Evolutionary conservation across 106 monocot genomes (phyloP).

Genomic region (Narthecium ossifragum): DNA sequence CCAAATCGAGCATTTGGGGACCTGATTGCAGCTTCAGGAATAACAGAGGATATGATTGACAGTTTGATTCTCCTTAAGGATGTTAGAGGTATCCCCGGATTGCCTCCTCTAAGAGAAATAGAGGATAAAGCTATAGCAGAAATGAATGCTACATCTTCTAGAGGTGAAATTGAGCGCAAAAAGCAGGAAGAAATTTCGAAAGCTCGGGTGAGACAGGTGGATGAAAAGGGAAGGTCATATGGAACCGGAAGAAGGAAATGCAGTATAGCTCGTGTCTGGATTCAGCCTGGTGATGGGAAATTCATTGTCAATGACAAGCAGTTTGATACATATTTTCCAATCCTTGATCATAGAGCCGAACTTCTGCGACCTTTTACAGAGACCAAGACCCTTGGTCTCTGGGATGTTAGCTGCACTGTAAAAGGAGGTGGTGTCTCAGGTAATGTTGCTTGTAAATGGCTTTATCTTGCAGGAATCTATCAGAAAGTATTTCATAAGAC

Average conservation of each 20-base stretch:
- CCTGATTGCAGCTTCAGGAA: constrained; percentile 76
- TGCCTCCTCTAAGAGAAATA: constrained; percentile 81
- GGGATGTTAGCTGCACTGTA: constrained; percentile 88
- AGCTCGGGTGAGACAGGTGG: constrained; percentile 72
- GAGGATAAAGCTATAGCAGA: constrained; percentile 66
- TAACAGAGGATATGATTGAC: constrained; percentile 92
- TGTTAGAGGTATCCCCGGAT: constrained; percentile 65
- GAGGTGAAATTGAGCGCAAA: constrained; percentile 58
- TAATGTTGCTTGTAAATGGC: no score
- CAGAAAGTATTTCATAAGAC: no score
- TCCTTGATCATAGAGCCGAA: constrained; percentile 82
- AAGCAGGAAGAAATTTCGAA: constrained; percentile 82
- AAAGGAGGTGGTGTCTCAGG: constrained; percentile 97
- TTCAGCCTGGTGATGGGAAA: constrained; percentile 82
- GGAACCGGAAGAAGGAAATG: constrained; percentile 97
- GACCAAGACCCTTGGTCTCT: constrained; percentile 80
- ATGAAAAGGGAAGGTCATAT: constrained; percentile 94
- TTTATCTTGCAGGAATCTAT: no score
- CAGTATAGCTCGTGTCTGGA: constrained; percentile 86
- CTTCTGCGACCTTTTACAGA: constrained; percentile 81
- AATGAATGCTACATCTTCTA: constrained; percentile 57
- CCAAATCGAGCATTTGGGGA: constrained; percentile 92
- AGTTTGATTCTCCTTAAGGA: constrained; percentile 90
- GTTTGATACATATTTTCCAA: constrained; percentile 88
- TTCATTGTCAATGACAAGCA: constrained; percentile 81